Percentiles rank a stretch among this genome's conserved stretches.
Evolutionary conservation across 2,329 filamentous ascomycete species (phyloP).

Genomic region (Hypoxylon sp.): DNA sequence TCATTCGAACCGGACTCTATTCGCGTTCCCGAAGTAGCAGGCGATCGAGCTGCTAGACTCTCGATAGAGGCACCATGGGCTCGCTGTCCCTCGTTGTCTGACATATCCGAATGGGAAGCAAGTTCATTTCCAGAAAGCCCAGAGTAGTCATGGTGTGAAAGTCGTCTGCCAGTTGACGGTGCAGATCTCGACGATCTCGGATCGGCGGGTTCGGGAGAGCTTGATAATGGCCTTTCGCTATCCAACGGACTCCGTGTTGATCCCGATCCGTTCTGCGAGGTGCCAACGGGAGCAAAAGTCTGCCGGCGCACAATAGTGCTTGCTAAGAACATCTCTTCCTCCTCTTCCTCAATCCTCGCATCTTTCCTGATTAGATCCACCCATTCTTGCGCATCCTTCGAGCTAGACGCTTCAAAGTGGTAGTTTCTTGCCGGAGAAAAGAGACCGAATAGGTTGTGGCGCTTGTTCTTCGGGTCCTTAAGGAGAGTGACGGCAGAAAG

Average conservation of each 20-base stretch:
- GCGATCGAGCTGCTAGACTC: slow-evolving; percentile 62
- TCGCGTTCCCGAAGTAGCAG: slow-evolving; percentile 53
- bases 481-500: slow-evolving; percentile 91
- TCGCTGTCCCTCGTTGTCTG: slow-evolving; percentile 73
- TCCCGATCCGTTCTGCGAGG: slow-evolving; percentile 47
- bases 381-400: slow-evolving; percentile 87
- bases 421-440: slow-evolving; percentile 94
- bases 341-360: slow-evolving; percentile 88
- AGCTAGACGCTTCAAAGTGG: slow-evolving; percentile 83
- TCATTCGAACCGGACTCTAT: slow-evolving; percentile 49
- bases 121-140: slow-evolving; percentile 75
- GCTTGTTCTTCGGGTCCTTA: slow-evolving; percentile 89
- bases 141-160: slow-evolving; percentile 77
- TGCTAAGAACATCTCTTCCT: slow-evolving; percentile 84
- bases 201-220: slow-evolving; percentile 73
- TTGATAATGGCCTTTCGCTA: slow-evolving; percentile 65
- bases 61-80: slow-evolving; percentile 68
- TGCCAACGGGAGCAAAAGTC: slow-evolving; percentile 57
- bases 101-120: slow-evolving; percentile 89
- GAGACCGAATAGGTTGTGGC: slow-evolving; percentile 89
- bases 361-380: slow-evolving; percentile 84
- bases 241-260: slow-evolving; percentile 50
- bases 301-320: slow-evolving; percentile 72
- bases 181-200: slow-evolving; percentile 56
- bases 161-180: slow-evolving; percentile 60